phyloP scores from a whole-genome alignment of 2,329 filamentous ascomycete genomes.

The Cytospora schulzeri region DNA sequence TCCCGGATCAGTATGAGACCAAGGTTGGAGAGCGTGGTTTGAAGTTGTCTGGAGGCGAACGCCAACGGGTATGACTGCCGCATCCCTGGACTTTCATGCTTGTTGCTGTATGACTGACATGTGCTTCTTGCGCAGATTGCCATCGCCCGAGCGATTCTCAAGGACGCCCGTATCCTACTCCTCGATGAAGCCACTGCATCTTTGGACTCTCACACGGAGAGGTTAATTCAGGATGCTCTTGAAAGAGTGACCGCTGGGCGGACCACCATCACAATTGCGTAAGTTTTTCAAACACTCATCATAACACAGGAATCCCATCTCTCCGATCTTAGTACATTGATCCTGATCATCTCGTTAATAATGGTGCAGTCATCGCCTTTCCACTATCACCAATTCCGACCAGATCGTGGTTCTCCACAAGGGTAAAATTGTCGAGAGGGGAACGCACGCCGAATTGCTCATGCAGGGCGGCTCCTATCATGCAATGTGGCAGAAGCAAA shows the following conservation, averaged over 20 bases:
- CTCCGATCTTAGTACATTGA: neutral
- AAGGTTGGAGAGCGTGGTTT: slow-evolving; percentile 90
- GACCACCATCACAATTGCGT: slow-evolving; percentile 56
- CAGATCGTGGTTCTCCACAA: slow-evolving; percentile 57
- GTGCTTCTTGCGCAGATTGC: slow-evolving; percentile 52
- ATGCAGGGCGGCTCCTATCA: slow-evolving; percentile 49
- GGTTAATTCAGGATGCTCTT: slow-evolving; percentile 75
- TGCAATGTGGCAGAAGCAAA: slow-evolving; percentile 57
- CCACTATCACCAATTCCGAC: slow-evolving; percentile 58
- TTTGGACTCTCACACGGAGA: slow-evolving; percentile 87
- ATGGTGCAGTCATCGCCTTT: slow-evolving; percentile 51
- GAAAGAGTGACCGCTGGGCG: slow-evolving; percentile 40
- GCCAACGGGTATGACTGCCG: slow-evolving; percentile 64
- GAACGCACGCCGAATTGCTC: slow-evolving; percentile 52
- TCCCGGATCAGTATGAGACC: slow-evolving; percentile 85
- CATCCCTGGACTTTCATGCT: neutral
- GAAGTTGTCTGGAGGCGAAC: slow-evolving; percentile 85
- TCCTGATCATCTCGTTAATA: neutral
- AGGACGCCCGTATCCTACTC: slow-evolving; percentile 89
- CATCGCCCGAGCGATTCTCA: slow-evolving; percentile 89
- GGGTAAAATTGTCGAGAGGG: slow-evolving; percentile 53
- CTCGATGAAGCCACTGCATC: slow-evolving; percentile 92
- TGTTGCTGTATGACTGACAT: neutral
- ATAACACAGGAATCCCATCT: neutral
- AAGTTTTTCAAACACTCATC: slow-evolving; percentile 30